phyloP scores from a whole-genome alignment of 2,329 filamentous ascomycete genomes.

The Rasamsonia emersonii region DNA sequence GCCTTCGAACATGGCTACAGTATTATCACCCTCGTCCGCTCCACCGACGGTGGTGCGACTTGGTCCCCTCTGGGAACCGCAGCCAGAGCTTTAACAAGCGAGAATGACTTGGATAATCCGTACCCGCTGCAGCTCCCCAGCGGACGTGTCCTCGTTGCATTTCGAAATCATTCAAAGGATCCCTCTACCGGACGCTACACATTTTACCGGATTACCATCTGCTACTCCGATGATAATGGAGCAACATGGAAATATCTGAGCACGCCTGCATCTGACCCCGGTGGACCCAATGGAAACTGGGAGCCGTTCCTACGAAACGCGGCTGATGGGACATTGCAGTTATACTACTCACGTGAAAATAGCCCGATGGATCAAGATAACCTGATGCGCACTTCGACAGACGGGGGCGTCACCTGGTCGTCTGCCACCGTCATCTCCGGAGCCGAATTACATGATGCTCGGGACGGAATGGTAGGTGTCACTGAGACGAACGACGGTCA shows the following conservation, averaged over 20 bases:
- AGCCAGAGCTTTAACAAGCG: not conserved
- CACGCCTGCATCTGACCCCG: not conserved
- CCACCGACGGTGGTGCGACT: slow-evolving; percentile 1
- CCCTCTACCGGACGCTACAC: slow-evolving; percentile 1
- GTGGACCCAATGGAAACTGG: slow-evolving; percentile 5
- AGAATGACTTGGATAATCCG: slow-evolving; percentile 4
- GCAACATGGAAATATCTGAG: slow-evolving; percentile 6
- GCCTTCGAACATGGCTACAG: no score
- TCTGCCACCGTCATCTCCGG: slow-evolving; percentile 3
- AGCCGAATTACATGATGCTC: not conserved
- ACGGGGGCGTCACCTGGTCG: slow-evolving; percentile 5
- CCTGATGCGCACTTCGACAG: slow-evolving; percentile 6
- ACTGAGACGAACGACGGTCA: no score
- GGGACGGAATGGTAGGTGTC: slow-evolving; percentile 8
- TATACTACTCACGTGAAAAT: slow-evolving; percentile 7
- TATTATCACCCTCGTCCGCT: not conserved
- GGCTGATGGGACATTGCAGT: slow-evolving; percentile 1
- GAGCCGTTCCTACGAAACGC: slow-evolving; percentile 8
- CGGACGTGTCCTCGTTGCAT: slow-evolving; percentile 5
- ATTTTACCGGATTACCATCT: slow-evolving; percentile 7
- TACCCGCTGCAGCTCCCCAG: slow-evolving; percentile 6
- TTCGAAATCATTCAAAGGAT: slow-evolving; percentile 7
- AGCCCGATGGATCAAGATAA: slow-evolving; percentile 5
- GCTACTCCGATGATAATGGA: slow-evolving; percentile 7
- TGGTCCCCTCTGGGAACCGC: not conserved